Evolutionary conservation across 352 stramenopile species (phyloP), one percentile per base, ranked within the genome.

Genomic region (Achlya hypogyna): DNA sequence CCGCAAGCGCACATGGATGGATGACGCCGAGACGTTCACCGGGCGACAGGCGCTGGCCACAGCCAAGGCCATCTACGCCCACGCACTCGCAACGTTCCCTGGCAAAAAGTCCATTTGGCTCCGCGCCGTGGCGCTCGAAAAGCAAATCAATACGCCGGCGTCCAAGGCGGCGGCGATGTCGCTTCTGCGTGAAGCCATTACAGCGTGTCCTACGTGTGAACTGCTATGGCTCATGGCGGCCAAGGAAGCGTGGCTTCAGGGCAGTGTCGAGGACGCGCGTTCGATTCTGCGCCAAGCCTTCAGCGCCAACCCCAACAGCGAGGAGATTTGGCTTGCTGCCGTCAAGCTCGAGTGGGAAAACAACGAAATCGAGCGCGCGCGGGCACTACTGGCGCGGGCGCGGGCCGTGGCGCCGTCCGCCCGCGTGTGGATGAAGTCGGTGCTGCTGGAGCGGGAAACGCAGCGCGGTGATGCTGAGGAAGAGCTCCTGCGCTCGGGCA

Each of bases 291-390:
- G 94, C 2, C 84, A 98, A 73, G 97, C 97, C 23, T 99, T 99
- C 75, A 94, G 84, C 60, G 89, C 86, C 4, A 99, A 99, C 76
- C 94, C 95, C 2, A 96, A 98, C 72, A 98, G 91, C 62, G 95
- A 99, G 72, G 71, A 87, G 5, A 95, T 98, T 66, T 96, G 86
- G 90, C 77, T 99, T n/a, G 97, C 97, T 5, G 96, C 96, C 8
- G 88, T 98, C 18, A 99, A 99, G 73, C 78, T 99, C 1, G 97
- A 99, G 77, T 99, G 95, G 93, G 97, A 99, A 76, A 99, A 97
- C 64, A 94, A 96, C 62, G 92, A 99, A 72, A 88, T 95, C n/a
- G 89, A 98, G 53, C 76, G 96, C 14, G 97, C 97, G 4, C 75
- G 86, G 38, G 85, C 79, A 20, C 65, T 97, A 14, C 65, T 97